Base-by-base conservation (phyloP, 257 asterid genomes). In the Leonotis leonurus region DNA sequence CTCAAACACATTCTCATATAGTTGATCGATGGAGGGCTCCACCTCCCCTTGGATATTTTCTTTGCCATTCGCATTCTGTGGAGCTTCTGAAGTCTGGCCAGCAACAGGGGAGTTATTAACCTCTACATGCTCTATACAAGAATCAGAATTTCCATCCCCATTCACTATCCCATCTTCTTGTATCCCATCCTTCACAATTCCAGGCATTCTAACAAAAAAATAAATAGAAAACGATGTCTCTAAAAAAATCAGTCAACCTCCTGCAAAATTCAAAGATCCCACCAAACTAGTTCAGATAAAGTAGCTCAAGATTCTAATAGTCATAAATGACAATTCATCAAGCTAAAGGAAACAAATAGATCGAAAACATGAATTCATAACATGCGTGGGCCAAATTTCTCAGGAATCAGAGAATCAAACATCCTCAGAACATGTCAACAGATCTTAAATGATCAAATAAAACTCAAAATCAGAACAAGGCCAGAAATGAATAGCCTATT, bases 21-120 rank as follows among this genome's bases (percentile, higher is more conserved):
- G 95, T 69, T 89, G 92, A 64, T 91, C 95, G 40, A 91, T 91
- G 12, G 96, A 88, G 53, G 92, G 73, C 67, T 88, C 96, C 51
- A 64, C 83, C 65, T 12, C 82, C 63, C 35, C 84, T 48, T 78
- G 77, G 8, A 37, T 78, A 48, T 60, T 75, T 49, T 45, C 64
- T 27, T 40, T 77, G 3, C 13, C 16, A 18, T 62, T 77, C 8
- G 69, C 87, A 66, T 78, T 74, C 1, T 32, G 75, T 27, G 82
- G 79, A 74, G 35, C 68, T 49, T 64, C 71, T 49, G 85, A 64
- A 61, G 70, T 64, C 77, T 56, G 59, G 53, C 33, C 77, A 14
- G 32, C 76, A 24, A 59, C 41, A 0, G 33, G 56, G 24, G 78
- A 36, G 70, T 58, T 71, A 61, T 72, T 52, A 18, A 46, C 75